These are phyloP conservation scores for Excoecaria cochinchinensis DNA, from an alignment of 345 rosid species.

Conservation along the genomic window DNA sequence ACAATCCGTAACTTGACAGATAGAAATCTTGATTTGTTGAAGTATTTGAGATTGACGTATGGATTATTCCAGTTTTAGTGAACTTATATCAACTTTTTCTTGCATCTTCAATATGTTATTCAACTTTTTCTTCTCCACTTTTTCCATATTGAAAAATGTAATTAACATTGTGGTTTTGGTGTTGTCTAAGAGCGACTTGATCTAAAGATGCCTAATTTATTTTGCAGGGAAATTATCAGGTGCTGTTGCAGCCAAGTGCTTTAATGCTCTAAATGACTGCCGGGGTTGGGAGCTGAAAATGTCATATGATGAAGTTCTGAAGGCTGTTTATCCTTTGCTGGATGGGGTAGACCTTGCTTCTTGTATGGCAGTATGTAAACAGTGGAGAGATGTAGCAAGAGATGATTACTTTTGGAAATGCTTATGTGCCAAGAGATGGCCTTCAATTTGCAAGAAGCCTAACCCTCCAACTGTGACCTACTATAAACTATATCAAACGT, in stretches of 20 bases:
- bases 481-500: constrained; percentile 63
- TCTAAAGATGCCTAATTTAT: constrained; percentile 6
- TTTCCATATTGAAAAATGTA: background rate
- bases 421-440: constrained; percentile 83
- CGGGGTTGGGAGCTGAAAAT: constrained; percentile 34
- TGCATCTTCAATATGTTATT: background rate
- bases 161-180: background rate
- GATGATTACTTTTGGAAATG: constrained; percentile 98
- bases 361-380: constrained; percentile 76
- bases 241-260: background rate
- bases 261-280: constrained; percentile 17
- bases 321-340: constrained; percentile 75
- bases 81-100: background rate
- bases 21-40: background rate
- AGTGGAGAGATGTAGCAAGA: constrained; percentile 70
- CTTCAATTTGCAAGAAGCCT: constrained; percentile 73
- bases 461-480: constrained; percentile 63
- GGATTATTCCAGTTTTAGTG: background rate
- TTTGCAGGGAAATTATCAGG: constrained; percentile 12
- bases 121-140: background rate
- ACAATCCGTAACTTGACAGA: background rate
- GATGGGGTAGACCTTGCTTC: constrained; percentile 73
- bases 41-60: background rate
- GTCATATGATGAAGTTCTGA: constrained; percentile 67
- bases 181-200: background rate